phyloP scores from a whole-genome alignment of 225 moss, liverwort and hornwort species.

The Sphagnum contortum region DNA sequence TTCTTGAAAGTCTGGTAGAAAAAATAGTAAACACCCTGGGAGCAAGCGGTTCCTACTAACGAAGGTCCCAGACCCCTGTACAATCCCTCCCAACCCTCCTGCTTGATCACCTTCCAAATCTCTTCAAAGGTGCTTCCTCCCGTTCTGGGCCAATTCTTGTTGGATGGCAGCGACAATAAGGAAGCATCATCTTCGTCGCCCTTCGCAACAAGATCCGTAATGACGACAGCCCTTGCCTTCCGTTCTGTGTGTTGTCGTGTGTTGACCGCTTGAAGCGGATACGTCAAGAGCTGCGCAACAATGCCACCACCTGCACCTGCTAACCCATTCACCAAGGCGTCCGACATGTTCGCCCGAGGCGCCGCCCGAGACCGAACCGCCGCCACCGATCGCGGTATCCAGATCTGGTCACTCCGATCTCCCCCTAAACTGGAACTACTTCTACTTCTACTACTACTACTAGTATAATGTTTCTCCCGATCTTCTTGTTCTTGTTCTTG shows the following conservation, averaged over 20 bases:
- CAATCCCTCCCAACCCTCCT: conserved; percentile 93
- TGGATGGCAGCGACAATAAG: conserved; percentile 7
- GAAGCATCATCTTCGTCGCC: conserved; percentile 16
- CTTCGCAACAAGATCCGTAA: conserved; percentile 14
- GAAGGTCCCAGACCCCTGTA: conserved; percentile 84
- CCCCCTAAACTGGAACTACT: no score
- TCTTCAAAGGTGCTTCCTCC: conserved; percentile 49
- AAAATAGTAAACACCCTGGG: conserved; percentile 97
- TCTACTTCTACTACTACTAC: no score
- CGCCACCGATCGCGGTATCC: no score
- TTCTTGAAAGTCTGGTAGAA: conserved; percentile 91
- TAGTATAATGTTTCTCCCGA: no score
- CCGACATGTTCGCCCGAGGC: no score
- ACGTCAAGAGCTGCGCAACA: no score
- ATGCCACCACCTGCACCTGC: no score
- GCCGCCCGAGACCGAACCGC: no score
- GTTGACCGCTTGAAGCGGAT: conserved; percentile 31
- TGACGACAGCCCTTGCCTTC: conserved; percentile 33
- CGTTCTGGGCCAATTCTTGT: conserved; percentile 21
- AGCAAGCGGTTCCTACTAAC: conserved; percentile 76
- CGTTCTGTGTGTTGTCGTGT: conserved; percentile 91
- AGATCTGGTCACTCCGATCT: no score
- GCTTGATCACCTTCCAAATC: conserved; percentile 60
- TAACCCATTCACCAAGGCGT: no score
- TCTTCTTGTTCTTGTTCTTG: no score